Evolutionary conservation across 164 flowering plant genomes (phyloP).

Genomic region (Amborella trichopoda): DNA sequence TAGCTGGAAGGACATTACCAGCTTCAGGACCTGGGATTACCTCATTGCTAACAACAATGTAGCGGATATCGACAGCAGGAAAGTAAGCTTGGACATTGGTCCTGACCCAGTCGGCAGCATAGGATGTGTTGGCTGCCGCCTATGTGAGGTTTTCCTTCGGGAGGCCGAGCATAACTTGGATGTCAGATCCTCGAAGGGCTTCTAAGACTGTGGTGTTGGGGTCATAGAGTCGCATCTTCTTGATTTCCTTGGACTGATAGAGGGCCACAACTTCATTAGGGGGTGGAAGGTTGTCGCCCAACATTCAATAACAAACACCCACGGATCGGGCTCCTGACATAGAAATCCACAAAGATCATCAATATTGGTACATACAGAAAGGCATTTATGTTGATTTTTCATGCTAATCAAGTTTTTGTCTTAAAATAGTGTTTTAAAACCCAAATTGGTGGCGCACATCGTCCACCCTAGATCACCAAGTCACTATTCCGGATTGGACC

Average conservation of each 20-base stretch:
- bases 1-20: slow-evolving; percentile 22
- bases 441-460: no score
- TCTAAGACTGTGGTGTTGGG: slow-evolving; percentile 2
- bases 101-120: slow-evolving; percentile 8
- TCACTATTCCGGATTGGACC: no score
- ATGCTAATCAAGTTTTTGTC: no score
- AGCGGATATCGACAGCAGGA: slow-evolving; percentile 6
- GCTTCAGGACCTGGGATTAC: slow-evolving; percentile 19
- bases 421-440: no score
- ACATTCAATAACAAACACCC: slow-evolving; percentile 13
- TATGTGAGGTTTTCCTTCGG: slow-evolving; percentile 1
- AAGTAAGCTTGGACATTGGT: slow-evolving; percentile 4
- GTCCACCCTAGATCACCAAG: no score
- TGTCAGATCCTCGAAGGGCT: slow-evolving; percentile 8
- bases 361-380: no score
- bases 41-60: slow-evolving; percentile 16
- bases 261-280: slow-evolving; percentile 5
- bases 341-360: no score
- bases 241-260: slow-evolving; percentile 1
- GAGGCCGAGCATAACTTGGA: slow-evolving; percentile 8
- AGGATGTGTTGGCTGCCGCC: background rate
- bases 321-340: no score
- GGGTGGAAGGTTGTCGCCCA: slow-evolving; percentile 5
- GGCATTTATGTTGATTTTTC: no score
- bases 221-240: slow-evolving; percentile 11